Evolutionary conservation across 2,329 filamentous ascomycete species (phyloP).

Genomic region (Metarhizium rileyi): DNA sequence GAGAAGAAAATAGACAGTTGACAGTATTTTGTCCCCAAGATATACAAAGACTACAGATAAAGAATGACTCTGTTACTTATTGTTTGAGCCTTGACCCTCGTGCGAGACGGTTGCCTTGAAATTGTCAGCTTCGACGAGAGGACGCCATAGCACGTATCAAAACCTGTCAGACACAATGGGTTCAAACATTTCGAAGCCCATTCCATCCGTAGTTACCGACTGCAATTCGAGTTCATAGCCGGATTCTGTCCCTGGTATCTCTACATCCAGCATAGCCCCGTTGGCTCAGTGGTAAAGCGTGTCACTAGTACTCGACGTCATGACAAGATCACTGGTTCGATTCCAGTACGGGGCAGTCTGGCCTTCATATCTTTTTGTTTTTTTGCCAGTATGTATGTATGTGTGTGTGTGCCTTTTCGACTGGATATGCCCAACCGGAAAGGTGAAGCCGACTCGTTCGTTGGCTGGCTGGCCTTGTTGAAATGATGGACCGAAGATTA

Average conservation of each 20-base stretch:
- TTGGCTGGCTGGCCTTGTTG: no score
- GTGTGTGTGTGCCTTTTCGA: not conserved
- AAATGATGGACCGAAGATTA: no score
- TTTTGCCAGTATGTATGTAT: not conserved
- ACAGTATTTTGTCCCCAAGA: not conserved
- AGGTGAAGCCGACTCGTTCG: no score
- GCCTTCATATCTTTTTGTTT: not conserved
- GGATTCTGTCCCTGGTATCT: not conserved
- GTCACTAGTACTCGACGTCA: constrained; percentile 8
- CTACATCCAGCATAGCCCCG: not conserved
- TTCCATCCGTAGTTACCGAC: no score
- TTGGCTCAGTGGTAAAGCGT: constrained; percentile 8
- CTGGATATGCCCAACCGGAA: no score
- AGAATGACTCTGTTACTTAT: not conserved
- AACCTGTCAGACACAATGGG: no score
- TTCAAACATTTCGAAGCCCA: no score
- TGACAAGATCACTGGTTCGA: constrained; percentile 6
- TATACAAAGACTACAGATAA: not conserved
- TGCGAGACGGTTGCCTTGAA: no score
- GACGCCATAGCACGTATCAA: no score
- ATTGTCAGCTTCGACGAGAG: no score
- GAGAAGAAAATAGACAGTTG: not conserved
- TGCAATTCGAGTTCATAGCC: not conserved
- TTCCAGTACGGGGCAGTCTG: constrained; percentile 5
- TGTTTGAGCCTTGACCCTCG: no score